Percentiles rank a stretch among this genome's conserved stretches.
Conservation (phyloP, 176 grass and related monocot species). For the Zea mays region Zm-B73-REFERENCE-NAM-5.0 NC_050096.1:27845001-27845500, state of each 20-base stretch:
- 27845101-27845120: slow-evolving; percentile 60
- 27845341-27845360: neutral
- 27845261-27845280: neutral
- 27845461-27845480: slow-evolving; percentile 66
- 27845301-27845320: neutral
- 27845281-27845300: neutral
- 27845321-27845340: neutral
- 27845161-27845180: slow-evolving; percentile 76
- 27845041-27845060: slow-evolving; percentile 78
- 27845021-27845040: slow-evolving; percentile 72
- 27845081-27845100: slow-evolving; percentile 61
- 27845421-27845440: slow-evolving; percentile 22
- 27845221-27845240: neutral
- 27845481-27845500: slow-evolving; percentile 72
- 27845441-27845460: slow-evolving; percentile 37
- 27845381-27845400: neutral
- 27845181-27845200: slow-evolving; percentile 52
- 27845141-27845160: slow-evolving; percentile 64
- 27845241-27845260: slow-evolving; percentile 27
- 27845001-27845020: slow-evolving; percentile 77
- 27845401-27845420: neutral
- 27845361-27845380: slow-evolving; percentile 20
- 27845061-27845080: slow-evolving; percentile 67
- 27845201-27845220: slow-evolving; percentile 10
- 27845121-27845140: slow-evolving; percentile 81